phyloP scores from a whole-genome alignment of 352 stramenopile genomes.

The Phytopythium mirpurense region DNA sequence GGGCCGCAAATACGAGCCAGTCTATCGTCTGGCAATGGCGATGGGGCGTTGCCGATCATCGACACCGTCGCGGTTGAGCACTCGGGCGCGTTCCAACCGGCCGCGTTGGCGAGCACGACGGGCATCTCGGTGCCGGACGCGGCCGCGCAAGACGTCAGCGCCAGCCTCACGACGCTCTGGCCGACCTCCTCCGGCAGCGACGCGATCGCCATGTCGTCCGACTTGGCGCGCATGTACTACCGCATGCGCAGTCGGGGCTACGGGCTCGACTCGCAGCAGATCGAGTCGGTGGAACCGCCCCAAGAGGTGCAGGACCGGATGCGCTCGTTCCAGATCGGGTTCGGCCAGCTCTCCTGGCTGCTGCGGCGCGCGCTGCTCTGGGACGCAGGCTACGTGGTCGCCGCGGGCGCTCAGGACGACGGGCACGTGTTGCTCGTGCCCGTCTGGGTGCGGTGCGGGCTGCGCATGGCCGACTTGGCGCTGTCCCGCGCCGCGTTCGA shows the following conservation, averaged over 20 bases:
- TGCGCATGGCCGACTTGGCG: constrained; percentile 7
- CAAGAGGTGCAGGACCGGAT: constrained; percentile 15
- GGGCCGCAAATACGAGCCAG: neutral
- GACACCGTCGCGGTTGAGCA: too few relatives aligned
- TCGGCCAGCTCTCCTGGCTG: constrained; percentile 17
- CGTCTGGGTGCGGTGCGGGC: constrained; percentile 20
- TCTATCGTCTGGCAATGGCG: neutral
- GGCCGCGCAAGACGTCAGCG: neutral
- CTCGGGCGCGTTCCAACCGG: neutral
- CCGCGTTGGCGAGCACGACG: neutral
- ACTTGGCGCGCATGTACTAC: constrained; percentile 3
- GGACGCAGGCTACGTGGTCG: constrained; percentile 8
- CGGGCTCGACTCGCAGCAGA: neutral
- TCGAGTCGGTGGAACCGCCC: constrained; percentile 11
- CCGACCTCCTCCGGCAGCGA: neutral
- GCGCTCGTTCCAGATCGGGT: constrained; percentile 14
- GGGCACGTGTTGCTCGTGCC: constrained; percentile 12
- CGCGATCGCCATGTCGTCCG: neutral
- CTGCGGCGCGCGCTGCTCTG: constrained; percentile 26
- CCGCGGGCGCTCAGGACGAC: constrained; percentile 3
- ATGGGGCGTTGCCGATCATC: neutral
- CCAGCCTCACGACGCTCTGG: neutral
- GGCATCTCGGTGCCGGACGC: neutral
- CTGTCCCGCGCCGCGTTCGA: neutral
- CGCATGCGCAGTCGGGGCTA: neutral